Conservation (phyloP, 148 eudicot genomes). For the Rhododendron molle region DNA sequence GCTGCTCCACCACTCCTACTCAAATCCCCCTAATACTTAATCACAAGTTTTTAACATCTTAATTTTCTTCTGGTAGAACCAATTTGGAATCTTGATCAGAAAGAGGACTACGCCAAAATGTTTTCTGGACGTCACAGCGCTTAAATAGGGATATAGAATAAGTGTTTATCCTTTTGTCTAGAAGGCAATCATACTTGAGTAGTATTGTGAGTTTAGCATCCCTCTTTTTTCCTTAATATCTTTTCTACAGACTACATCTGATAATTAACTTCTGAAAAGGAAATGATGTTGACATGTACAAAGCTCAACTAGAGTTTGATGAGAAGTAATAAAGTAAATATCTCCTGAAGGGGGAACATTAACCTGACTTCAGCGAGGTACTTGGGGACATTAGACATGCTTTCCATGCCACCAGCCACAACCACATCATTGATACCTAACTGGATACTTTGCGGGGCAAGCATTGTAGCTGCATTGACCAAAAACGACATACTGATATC, state of each 20-base stretch:
- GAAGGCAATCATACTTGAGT: neutral
- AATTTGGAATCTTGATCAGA: neutral
- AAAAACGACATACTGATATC: neutral
- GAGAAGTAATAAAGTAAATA: neutral
- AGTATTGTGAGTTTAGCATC: neutral
- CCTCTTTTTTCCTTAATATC: neutral
- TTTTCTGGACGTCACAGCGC: neutral
- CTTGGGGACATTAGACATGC: constrained; percentile 98
- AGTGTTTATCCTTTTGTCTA: neutral
- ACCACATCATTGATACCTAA: constrained; percentile 92
- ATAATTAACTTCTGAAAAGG: neutral
- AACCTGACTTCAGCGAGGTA: constrained; percentile 92
- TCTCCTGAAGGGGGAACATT: neutral
- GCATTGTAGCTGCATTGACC: constrained; percentile 73
- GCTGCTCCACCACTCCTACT: neutral
- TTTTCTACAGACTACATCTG: neutral
- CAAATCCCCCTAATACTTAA: neutral
- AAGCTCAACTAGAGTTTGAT: neutral
- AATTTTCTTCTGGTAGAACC: neutral
- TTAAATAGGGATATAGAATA: neutral
- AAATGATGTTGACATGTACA: neutral
- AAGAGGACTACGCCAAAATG: neutral
- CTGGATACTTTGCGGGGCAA: constrained; percentile 93
- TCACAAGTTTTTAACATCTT: neutral
- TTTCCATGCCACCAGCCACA: constrained; percentile 99